Base-by-base conservation (phyloP, 805 yeast genomes). In the Metschnikowia similis region DNA sequence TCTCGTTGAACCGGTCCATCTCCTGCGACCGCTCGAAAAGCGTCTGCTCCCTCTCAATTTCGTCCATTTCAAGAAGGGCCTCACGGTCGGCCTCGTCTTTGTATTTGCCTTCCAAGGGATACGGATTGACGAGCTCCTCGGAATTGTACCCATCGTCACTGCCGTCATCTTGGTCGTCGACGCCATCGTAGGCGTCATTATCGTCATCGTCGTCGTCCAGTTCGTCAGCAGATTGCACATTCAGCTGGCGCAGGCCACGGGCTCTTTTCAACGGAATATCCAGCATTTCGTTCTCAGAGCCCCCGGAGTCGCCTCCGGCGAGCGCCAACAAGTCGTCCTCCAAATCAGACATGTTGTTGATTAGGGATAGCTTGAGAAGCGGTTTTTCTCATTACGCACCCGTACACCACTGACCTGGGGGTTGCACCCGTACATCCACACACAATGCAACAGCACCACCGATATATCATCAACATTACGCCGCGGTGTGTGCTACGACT, bases 311-410 rank as follows among this genome's bases (percentile, higher is more conserved):
- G 13, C 50, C 62, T 17, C 67, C 67, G 46, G 99, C 99, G 61
- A 94, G 80, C 17, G 97, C 98, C 64, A 92, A 80, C 72, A 94
- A 80, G 79, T 94, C 99, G 66, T 92, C 98, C 66, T 91, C 97
- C 63, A 89, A 81, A 59, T 73, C 96, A 53, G 91, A 84, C 95
- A 87, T 87, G 39, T 8, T 13, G 35, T 13, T 11, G 35, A 8
- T 31, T 9, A n/a, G 13, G 1, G 35, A 21, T 35, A 5, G 11
- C 6, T 21, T 29, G 41, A 27, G 41, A 30, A 27, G 41, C 21
- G 27, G 36, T 41, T 41, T 36, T 29, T 31, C 41, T 38, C 48
- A 9, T 26, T 2, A 6, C 10, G 34, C 48, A 48, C 43, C 51
- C 37, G 51, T 48, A 40, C 51, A 48, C 48, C 51, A 8, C 21